A percentile compares a stretch with the other conserved stretches of the same genome.
Conservation (phyloP, 495 filamentous ascomycete species). For the Patellaria atrata region DNA sequence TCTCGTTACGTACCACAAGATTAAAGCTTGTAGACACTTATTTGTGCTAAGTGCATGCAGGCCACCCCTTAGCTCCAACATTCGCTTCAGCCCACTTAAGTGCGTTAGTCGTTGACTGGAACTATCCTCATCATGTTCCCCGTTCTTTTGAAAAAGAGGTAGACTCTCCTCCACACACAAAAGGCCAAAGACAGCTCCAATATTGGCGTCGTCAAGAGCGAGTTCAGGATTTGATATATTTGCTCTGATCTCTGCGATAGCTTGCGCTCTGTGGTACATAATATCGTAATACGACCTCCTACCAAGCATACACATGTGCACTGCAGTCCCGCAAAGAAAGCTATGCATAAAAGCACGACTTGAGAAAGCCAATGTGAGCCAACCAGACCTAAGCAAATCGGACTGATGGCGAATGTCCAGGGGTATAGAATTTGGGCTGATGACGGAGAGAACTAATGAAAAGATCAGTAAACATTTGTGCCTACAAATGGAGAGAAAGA, state of each 20-base stretch:
- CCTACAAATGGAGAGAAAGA: too few relatives aligned
- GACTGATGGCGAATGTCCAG: conserved; percentile 21
- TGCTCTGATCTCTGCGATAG: conserved; percentile 19
- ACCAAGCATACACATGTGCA: conserved; percentile 19
- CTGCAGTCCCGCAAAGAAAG: conserved; percentile 20
- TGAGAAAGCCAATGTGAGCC: conserved; percentile 19
- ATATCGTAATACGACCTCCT: conserved; percentile 17
- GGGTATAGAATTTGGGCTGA: conserved; percentile 15
- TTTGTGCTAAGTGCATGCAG: conserved; percentile 17
- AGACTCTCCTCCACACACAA: conserved; percentile 22
- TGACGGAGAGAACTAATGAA: conserved; percentile 19
- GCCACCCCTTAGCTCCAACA: conserved; percentile 22
- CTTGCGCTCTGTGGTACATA: conserved; percentile 17
- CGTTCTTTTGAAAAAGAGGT: conserved; percentile 9
- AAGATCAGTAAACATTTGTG: too few relatives aligned
- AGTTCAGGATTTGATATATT: conserved; percentile 17
- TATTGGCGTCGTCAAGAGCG: conserved; percentile 21
- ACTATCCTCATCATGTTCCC: conserved; percentile 6
- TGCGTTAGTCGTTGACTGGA: conserved; percentile 19
- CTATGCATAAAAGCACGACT: conserved; percentile 22
- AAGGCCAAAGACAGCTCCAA: conserved; percentile 22
- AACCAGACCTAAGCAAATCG: conserved; percentile 19
- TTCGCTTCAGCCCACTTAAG: conserved; percentile 19
- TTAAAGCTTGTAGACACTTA: conserved; percentile 22
- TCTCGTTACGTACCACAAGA: conserved; percentile 21